Conservation (phyloP, 1,139 yeast genomes). For the Candida tunisiensis region DNA sequence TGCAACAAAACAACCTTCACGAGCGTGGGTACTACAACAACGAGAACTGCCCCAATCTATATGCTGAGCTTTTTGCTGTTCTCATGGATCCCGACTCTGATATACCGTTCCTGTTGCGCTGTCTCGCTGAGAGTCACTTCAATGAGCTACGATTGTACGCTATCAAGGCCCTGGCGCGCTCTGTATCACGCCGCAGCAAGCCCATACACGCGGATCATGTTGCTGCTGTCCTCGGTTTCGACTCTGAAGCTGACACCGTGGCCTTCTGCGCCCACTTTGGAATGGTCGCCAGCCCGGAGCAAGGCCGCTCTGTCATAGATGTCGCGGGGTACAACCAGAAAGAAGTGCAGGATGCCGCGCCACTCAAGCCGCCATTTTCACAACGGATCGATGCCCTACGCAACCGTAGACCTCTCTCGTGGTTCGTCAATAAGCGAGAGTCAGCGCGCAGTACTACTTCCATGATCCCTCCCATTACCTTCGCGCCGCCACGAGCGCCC, state of each 20-base stretch:
- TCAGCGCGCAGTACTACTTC: too few species aligned
- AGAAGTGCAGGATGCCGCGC: neutral
- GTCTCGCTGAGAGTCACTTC: constrained; percentile 65
- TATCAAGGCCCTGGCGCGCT: constrained; percentile 45
- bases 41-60: constrained; percentile 48
- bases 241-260: constrained; percentile 32
- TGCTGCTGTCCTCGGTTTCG: constrained; percentile 45
- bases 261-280: constrained; percentile 51
- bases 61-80: constrained; percentile 45
- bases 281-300: too few species aligned
- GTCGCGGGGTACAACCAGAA: too few species aligned
- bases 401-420: too few species aligned
- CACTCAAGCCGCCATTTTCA: neutral
- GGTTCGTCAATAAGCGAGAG: too few species aligned
- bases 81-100: constrained; percentile 24
- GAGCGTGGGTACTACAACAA: constrained; percentile 40
- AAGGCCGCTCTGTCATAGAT: too few species aligned
- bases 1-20: constrained; percentile 38
- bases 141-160: constrained; percentile 70
- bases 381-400: neutral
- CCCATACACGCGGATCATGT: constrained; percentile 38
- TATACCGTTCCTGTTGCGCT: constrained; percentile 58
- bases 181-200: constrained; percentile 57
- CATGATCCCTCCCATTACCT: too few species aligned
- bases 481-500: too few species aligned